Base-by-base conservation (phyloP, 441 rosid species). In the Adansonia rubrostipa region DNA sequence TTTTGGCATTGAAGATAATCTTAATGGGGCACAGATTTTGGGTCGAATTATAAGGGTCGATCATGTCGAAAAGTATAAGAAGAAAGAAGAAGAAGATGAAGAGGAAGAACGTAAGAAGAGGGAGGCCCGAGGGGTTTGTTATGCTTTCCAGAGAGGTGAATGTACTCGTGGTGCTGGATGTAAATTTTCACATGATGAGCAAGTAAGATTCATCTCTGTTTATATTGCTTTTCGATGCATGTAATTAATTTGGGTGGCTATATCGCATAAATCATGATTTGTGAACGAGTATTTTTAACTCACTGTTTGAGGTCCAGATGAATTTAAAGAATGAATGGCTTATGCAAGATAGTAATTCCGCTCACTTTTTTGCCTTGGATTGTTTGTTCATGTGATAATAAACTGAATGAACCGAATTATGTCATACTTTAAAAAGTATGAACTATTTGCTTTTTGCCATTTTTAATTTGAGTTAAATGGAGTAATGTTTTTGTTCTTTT, bases 51-150 rank as follows among this genome's bases (percentile, higher is more conserved):
- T 96, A 71, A 85, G 90, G 80, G 96, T 96, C 58, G 96, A 92
- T 79, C 99, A 96, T 86, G 92, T 86, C 28, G 84, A 81, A 56
- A 80, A 87, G 44, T 96, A 96, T 86, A 85, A 74, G 73, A 94
- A 92, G 93, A 88, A 81, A 80, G 97, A 96, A 82, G 96, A 96
- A 65, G 97, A 94, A 70, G 99, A 93, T 79, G 99, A 95, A 78
- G 96, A 92, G 79, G 87, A 84, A 4, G 80, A 28, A 66, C 88
- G 60, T 70, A 85, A 81, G 78, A 93, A 91, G 82, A 89, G 95
- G 86, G 99, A 90, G 87, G 98, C 92, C 17, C 88, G 97, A 24
- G 99, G 98, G 53, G 95, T 91, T 2, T 95, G 99, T 79, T 90
- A 90, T 79, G 95, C 98, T 82, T 95, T 95, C 82, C 99, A 93